Evolutionary conservation across 2,329 filamentous ascomycete species (phyloP), one percentile per base, ranked within the genome.

Genomic region (Aspergillus sclerotialis): DNA sequence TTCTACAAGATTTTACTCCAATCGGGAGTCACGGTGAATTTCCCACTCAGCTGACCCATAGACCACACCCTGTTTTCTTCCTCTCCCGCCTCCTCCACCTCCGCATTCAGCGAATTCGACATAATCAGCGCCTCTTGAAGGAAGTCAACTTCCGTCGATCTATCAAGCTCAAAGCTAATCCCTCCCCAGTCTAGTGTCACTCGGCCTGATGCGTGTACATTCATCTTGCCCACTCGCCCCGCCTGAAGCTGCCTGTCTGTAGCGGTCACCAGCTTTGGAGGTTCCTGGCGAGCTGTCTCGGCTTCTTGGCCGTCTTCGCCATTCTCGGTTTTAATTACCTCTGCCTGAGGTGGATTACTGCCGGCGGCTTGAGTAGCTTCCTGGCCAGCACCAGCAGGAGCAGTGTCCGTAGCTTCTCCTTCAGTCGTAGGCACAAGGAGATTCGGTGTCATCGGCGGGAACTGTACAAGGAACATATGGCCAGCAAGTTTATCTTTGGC

Each of bases 171-270:
- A 48, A 80, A 68, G 42, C 65, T 70, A 28, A 75, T 73, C 9
- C 75, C 75, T 28, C 77, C 78, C 76, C 78, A 82, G 46, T 77
- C 67, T 43, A 82, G 58, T 8, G 73, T 76, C 21, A 78, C 73
- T 29, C 70, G 70, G 5, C 78, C 78, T 4, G 76, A 80, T 29
- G 69, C 63, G 52, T 80, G 76, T 4, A 82, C 69, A 21, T 75
- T 68, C 16, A 82, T 52, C 48, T 79, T 80, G 32, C 78, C 78
- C 5, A 76, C 76, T 5, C 64, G 56, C 2, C 78, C 78, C 0
- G 69, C 63, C 2, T 70, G 68, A 4, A 75, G 60, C 17, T 62
- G 55, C 44, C 56, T 61, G 30, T 61, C 50, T 3, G 54, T 52
- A 2, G 63, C 69, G 28, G 53, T 68, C 46, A 56, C 54, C 5